phyloP scores from a whole-genome alignment of 371 early-diverging fungal species.

The Mortierella sp. region DNA sequence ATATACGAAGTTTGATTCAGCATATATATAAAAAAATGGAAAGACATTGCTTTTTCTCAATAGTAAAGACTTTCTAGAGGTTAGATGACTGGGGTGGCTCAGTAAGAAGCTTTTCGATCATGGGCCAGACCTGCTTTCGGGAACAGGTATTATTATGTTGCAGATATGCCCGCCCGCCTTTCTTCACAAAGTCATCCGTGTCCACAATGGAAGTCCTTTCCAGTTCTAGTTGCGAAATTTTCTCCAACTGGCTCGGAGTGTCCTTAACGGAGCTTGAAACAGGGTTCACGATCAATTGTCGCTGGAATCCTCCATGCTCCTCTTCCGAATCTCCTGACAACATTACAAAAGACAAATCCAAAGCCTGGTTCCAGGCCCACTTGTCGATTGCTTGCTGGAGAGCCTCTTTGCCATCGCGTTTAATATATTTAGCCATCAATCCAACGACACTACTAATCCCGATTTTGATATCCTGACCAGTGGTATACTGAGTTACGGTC shows the following conservation, averaged over 20 bases:
- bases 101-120: slow-evolving; percentile 55
- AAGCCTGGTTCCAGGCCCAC: slow-evolving; percentile 57
- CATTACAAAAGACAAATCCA: slow-evolving; percentile 73
- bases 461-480: slow-evolving; percentile 61
- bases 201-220: slow-evolving; percentile 21
- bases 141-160: slow-evolving; percentile 71
- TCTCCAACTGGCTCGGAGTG: slow-evolving; percentile 54
- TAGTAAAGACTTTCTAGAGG: slow-evolving; percentile 4
- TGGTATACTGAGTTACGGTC: slow-evolving; percentile 15
- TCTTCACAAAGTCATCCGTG: slow-evolving; percentile 24
- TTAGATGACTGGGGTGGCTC: slow-evolving; percentile 14
- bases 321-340: slow-evolving; percentile 67
- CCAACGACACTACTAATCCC: slow-evolving; percentile 78
- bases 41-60: background rate
- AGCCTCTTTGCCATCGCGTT: slow-evolving; percentile 23
- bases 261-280: slow-evolving; percentile 27
- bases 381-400: slow-evolving; percentile 37
- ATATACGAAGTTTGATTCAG: too few species aligned
- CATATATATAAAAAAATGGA: too few species aligned
- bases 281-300: slow-evolving; percentile 72
- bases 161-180: slow-evolving; percentile 54
- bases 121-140: slow-evolving; percentile 81
- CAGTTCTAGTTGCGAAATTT: slow-evolving; percentile 22
- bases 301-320: slow-evolving; percentile 62
- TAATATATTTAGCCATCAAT: slow-evolving; percentile 65